These are phyloP conservation scores for Sporothrix luriei DNA, from an alignment of 2,329 filamentous ascomycete species.

Conservation along the genomic window DNA sequence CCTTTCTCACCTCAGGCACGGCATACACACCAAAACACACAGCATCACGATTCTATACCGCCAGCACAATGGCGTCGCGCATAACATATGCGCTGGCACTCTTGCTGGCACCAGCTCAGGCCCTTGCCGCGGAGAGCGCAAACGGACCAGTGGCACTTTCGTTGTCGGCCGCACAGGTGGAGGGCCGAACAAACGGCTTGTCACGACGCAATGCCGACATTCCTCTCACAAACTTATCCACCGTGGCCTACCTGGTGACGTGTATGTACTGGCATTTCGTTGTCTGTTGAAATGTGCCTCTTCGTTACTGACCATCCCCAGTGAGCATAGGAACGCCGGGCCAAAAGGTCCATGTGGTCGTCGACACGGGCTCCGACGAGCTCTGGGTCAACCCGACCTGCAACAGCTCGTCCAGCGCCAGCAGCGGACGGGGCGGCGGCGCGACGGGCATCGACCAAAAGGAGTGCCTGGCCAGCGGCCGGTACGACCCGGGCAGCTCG, in stretches of 20 bases:
- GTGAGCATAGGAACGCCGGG: conserved; percentile 54
- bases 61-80: neutral
- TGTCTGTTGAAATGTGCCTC: neutral
- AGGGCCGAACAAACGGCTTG: neutral
- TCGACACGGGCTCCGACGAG: conserved; percentile 59
- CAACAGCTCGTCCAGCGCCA: conserved; percentile 42
- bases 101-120: neutral
- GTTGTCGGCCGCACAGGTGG: neutral
- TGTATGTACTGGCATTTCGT: conserved; percentile 11
- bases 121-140: neutral
- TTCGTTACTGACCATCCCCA: conserved; percentile 29
- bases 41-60: neutral
- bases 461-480: conserved; percentile 48
- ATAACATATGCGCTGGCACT: neutral
- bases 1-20: neutral
- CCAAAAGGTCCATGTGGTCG: conserved; percentile 51
- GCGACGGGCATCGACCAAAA: neutral
- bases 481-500: conserved; percentile 43
- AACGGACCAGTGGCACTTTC: neutral
- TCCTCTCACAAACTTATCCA: conserved; percentile 30
- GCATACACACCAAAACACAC: too few relatives aligned
- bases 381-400: conserved; percentile 62
- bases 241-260: conserved; percentile 31
- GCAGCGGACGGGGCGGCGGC: conserved; percentile 38
- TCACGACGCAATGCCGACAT: conserved; percentile 30